These are phyloP conservation scores for Ceratobasidium theobromae DNA, from an alignment of 1,284 basidiomycete species.

Conservation along the genomic window DNA sequence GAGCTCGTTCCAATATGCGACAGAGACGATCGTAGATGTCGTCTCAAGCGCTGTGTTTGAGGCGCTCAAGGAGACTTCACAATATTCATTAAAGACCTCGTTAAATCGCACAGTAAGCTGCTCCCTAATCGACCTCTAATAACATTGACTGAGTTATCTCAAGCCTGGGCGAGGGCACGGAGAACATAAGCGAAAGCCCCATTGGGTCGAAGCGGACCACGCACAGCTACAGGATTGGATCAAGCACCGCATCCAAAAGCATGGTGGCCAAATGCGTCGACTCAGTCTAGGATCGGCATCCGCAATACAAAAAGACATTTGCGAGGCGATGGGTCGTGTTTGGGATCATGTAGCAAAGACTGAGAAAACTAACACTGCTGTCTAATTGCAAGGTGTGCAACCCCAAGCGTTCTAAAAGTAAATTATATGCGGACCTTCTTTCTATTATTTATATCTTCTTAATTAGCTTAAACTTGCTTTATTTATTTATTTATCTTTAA, in stretches of 20 bases:
- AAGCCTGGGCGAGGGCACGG: no score
- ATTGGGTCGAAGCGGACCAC: slow-evolving; percentile 20
- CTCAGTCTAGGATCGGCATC: slow-evolving; percentile 18
- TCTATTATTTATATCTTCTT: no score
- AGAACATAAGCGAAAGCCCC: slow-evolving; percentile 8
- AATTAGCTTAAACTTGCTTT: no score
- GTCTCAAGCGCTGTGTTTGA: slow-evolving; percentile 20
- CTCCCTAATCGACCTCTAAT: neutral
- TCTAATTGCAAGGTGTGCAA: no score
- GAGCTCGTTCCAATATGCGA: slow-evolving; percentile 22
- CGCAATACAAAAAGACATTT: slow-evolving; percentile 23
- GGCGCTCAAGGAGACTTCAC: slow-evolving; percentile 15
- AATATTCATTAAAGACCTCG: slow-evolving; percentile 10
- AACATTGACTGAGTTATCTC: neutral
- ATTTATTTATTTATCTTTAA: no score
- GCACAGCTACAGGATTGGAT: slow-evolving; percentile 23
- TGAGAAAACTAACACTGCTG: no score
- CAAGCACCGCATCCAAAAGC: slow-evolving; percentile 21
- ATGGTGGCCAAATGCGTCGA: slow-evolving; percentile 22
- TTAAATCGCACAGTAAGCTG: slow-evolving; percentile 19
- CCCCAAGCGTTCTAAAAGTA: no score
- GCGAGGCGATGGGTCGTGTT: slow-evolving; percentile 17
- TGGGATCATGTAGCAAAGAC: slow-evolving; percentile 29
- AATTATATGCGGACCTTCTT: no score
- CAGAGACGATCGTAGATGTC: slow-evolving; percentile 20